Percentiles rank a stretch among this genome's conserved stretches.
These are phyloP conservation scores for Ascodesmis nigricans DNA, from an alignment of 495 filamentous ascomycete species.

Conservation along the genomic window DNA sequence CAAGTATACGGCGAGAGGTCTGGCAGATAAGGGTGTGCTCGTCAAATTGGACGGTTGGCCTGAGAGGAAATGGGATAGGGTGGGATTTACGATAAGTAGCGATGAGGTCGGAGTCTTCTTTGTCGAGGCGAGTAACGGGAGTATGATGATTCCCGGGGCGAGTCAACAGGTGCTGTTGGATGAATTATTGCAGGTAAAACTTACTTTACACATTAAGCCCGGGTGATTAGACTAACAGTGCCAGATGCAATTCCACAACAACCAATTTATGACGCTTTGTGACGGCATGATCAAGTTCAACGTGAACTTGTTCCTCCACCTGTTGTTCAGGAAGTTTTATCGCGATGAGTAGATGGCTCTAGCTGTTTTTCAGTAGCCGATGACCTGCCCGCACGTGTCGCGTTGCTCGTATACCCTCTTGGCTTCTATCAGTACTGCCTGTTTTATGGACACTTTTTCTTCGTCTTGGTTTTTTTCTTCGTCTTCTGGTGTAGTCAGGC, in stretches of 20 bases:
- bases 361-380: too few relatives aligned
- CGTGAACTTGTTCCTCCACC: conserved; percentile 84
- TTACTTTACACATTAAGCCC: not conserved
- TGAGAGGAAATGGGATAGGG: conserved; percentile 71
- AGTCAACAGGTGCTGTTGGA: conserved; percentile 78
- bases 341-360: conserved; percentile 40
- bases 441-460: too few relatives aligned
- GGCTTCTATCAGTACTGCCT: too few relatives aligned
- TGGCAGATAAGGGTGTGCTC: conserved; percentile 83
- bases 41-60: conserved; percentile 67
- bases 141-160: conserved; percentile 88
- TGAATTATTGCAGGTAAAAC: conserved; percentile 56
- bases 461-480: too few relatives aligned
- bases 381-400: too few relatives aligned
- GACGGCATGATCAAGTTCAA: conserved; percentile 73
- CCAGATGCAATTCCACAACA: conserved; percentile 64
- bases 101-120: conserved; percentile 91
- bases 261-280: conserved; percentile 85
- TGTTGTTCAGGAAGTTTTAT: conserved; percentile 97
- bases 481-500: too few relatives aligned
- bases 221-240: conserved; percentile 1
- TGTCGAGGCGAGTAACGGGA: conserved; percentile 74
- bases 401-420: too few relatives aligned
- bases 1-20: conserved; percentile 78
- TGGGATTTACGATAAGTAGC: conserved; percentile 80